Conservation (phyloP, 2,329 filamentous ascomycete species). For the Verticillium longisporum region DNA sequence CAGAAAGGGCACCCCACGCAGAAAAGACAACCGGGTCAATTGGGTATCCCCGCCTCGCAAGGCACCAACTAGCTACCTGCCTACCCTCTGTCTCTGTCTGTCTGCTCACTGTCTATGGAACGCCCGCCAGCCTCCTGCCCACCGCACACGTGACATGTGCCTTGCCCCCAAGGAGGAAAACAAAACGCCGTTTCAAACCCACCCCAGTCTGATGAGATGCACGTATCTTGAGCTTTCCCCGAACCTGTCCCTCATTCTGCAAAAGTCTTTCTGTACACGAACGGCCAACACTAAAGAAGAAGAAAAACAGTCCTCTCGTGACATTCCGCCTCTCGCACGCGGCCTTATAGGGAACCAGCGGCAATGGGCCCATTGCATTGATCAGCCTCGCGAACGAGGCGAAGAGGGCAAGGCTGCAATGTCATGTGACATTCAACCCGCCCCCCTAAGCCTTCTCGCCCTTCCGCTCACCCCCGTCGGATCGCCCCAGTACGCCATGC, state of each 20-base stretch:
- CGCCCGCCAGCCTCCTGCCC: background rate
- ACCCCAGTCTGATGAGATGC: background rate
- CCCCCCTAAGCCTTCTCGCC: background rate
- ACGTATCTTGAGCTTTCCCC: background rate
- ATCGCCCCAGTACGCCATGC: background rate
- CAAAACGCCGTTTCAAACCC: background rate
- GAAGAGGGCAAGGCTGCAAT: background rate
- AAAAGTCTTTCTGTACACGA: background rate
- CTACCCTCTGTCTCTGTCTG: background rate
- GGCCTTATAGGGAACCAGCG: background rate
- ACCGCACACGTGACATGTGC: background rate
- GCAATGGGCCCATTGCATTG: background rate
- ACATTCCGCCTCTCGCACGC: background rate
- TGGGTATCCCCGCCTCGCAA: background rate
- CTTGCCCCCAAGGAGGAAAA: background rate
- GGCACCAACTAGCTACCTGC: background rate
- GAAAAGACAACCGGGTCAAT: background rate
- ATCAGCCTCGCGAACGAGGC: background rate
- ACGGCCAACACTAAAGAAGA: background rate
- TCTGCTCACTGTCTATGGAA: background rate
- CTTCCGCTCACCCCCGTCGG: background rate
- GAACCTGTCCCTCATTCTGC: background rate
- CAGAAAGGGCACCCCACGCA: background rate
- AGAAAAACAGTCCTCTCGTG: background rate
- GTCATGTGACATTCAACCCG: slow-evolving; percentile 1